Conservation (phyloP, 306 rosid genomes). For the Fragaria nilgerrensis region DNA sequence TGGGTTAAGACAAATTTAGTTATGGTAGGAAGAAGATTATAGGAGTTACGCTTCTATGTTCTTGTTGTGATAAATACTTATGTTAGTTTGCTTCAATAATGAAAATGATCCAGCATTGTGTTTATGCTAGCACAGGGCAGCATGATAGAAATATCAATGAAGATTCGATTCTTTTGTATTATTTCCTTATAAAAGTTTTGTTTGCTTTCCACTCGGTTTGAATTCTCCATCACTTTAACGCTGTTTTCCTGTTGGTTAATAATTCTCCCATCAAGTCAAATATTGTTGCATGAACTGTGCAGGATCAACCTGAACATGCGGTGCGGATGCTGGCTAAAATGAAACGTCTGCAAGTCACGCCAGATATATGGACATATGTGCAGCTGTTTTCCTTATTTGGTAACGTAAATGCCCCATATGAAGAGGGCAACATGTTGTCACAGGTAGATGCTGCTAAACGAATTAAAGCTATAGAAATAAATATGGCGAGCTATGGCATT, state of each 20-base stretch:
- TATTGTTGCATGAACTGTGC: slow-evolving; percentile 31
- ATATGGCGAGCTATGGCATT: slow-evolving; percentile 63
- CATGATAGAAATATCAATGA: slow-evolving; percentile 19
- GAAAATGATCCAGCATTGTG: neutral
- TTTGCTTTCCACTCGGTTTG: neutral
- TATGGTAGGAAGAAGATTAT: neutral
- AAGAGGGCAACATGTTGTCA: slow-evolving; percentile 57
- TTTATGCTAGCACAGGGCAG: slow-evolving; percentile 6
- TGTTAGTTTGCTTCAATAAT: slow-evolving; percentile 13
- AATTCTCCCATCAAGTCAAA: slow-evolving; percentile 19
- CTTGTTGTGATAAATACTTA: slow-evolving; percentile 3
- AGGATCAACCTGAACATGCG: slow-evolving; percentile 83
- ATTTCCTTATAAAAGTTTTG: neutral
- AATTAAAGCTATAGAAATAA: slow-evolving; percentile 65
- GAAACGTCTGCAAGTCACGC: slow-evolving; percentile 52
- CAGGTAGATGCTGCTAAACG: slow-evolving; percentile 60
- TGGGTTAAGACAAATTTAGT: neutral
- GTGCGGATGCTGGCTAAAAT: slow-evolving; percentile 67
- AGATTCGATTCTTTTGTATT: slow-evolving; percentile 3
- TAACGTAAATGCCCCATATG: slow-evolving; percentile 71
- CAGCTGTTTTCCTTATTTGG: slow-evolving; percentile 75
- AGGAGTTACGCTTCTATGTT: neutral
- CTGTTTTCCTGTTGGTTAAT: slow-evolving; percentile 18
- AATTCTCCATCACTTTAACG: neutral
- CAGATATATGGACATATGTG: slow-evolving; percentile 71